Evolutionary conservation across 257 asterid genomes (phyloP), one percentile per base, ranked within the genome.

Genomic region (Rubia yunnanensis): DNA sequence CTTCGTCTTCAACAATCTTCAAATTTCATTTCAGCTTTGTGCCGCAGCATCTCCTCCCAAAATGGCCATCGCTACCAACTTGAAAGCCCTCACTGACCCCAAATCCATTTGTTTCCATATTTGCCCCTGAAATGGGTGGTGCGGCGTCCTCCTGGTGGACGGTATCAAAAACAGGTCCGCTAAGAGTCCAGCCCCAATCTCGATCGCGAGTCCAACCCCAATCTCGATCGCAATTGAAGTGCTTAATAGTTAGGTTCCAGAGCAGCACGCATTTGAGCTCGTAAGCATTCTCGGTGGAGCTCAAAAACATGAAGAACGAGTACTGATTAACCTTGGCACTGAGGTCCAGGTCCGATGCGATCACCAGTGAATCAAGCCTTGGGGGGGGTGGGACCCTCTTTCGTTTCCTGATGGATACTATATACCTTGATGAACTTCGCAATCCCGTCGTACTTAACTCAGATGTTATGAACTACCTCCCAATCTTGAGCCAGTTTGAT

Each of bases 281-380:
- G 10, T 13, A 14, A 18, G 35, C 3, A 15, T 58, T 68, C 58
- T 97, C 99, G 0, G 97, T 92, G 0, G 99, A 89, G 7, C 81
- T 97, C 13, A 95, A 59, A 70, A 92, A 92, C 1, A 97, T 97
- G 56, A 92, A 86, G 64, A 83, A 89, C 0, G 97, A 92, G 8
- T 76, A 8, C 79, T 82, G 86, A 52, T 75, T 68, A 44, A 92
- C 79, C 64, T 64, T 39, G 0, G 69, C 58, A 46, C 61, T 74
- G 26, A 82, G 55, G 20, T 82, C 63, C 39, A 84, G 38, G 50
- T 54, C 61, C 1, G 71, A 69, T 18, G 61, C 69, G 28, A 84
- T 31, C 31, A 82, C 34, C 0, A 85, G 82, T 1, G 34, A 36
- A 15, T 6, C 32, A 5, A 85, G 85, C 67, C 64, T 66, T 7